A percentile compares a stretch with the other conserved stretches of the same genome.
Conservation (phyloP, 176 grass and related monocot genomes). For the Oryza glaberrima region DNA sequence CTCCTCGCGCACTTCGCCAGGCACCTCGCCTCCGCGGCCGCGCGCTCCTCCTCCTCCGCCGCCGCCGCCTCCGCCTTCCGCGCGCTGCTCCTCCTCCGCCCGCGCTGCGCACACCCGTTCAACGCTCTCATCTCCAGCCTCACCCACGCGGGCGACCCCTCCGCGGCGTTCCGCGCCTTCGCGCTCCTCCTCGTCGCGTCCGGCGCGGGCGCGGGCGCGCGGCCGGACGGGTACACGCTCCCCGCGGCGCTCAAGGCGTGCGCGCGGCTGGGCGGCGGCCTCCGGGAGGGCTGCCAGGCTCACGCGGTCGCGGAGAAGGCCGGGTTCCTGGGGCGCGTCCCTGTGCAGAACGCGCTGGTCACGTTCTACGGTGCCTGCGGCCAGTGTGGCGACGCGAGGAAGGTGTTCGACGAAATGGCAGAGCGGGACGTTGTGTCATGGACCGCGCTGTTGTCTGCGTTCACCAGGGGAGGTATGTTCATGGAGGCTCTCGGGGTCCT, state of each 20-base stretch:
- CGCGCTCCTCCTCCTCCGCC: neutral
- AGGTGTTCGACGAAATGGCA: constrained; percentile 62
- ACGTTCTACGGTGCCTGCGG: constrained; percentile 38
- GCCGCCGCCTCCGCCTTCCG: constrained; percentile 1
- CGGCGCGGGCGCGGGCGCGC: neutral
- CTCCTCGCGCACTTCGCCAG: constrained; percentile 44
- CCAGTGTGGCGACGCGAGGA: constrained; percentile 22
- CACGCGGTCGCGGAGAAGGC: constrained; percentile 37
- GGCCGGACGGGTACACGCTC: constrained; percentile 41
- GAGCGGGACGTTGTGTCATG: constrained; percentile 50
- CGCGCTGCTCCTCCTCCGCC: constrained; percentile 38
- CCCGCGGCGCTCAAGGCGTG: constrained; percentile 49
- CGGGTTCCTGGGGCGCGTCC: constrained; percentile 35
- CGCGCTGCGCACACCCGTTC: constrained; percentile 29
- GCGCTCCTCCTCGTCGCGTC: constrained; percentile 20
- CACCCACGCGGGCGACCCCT: constrained; percentile 22
- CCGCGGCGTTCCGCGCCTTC: constrained; percentile 23
- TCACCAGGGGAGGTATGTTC: constrained; percentile 36
- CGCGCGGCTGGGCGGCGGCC: constrained; percentile 30
- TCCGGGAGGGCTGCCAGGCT: constrained; percentile 36
- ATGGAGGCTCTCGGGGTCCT: constrained; percentile 31
- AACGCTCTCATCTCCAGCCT: constrained; percentile 47
- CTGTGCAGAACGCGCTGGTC: constrained; percentile 51
- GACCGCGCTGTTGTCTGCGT: constrained; percentile 45
- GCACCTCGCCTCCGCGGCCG: constrained; percentile 27